Evolutionary conservation across 306 rosid species (phyloP), one percentile per base, ranked within the genome.

Genomic region (Acacia confusa): DNA sequence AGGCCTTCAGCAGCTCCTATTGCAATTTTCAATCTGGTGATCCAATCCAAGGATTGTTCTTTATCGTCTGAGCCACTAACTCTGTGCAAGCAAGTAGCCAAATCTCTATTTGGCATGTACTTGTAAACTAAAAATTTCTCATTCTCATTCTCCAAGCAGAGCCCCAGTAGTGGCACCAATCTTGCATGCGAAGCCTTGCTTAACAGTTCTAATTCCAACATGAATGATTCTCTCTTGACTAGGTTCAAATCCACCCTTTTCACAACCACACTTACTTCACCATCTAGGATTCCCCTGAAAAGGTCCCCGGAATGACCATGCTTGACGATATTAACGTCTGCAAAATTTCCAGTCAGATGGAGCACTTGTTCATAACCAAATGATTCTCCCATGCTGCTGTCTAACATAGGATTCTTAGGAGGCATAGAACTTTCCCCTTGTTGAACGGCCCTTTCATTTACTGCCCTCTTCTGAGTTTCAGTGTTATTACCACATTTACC

Each of bases 231-330:
- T 55, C 87, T 85, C 81, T 83, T 85, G 32, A 82, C 74, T 45
- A 84, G 71, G 69, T 75, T 79, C 76, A 90, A 72, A 82, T 92
- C 92, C 27, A 93, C 90, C 91, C 32, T 92, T 81, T 92, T 96
- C 76, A 96, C 84, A 57, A 93, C 95, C 70, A 93, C 92, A 25
- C 88, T 88, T 70, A 81, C 82, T 79, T 94, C 97, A 45, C 85
- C 67, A 61, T 76, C 94, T 83, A 87, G 45, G 55, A 82, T 74
- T 22, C 97, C 99, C 38, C 48, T 79, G 77, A 84, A 96, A 28
- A 96, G 80, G 82, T 88, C 97, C 81, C 99, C 99, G 40, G 99
- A 93, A 81, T 90, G 99, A 70, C 99, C 99, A 7, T 86, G 93
- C 79, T 92, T 93, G 78, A 96, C 82, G 61, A 93, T 82, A 87